Conservation (phyloP, 2,329 filamentous ascomycete species). For the Alternaria infectoria region DNA sequence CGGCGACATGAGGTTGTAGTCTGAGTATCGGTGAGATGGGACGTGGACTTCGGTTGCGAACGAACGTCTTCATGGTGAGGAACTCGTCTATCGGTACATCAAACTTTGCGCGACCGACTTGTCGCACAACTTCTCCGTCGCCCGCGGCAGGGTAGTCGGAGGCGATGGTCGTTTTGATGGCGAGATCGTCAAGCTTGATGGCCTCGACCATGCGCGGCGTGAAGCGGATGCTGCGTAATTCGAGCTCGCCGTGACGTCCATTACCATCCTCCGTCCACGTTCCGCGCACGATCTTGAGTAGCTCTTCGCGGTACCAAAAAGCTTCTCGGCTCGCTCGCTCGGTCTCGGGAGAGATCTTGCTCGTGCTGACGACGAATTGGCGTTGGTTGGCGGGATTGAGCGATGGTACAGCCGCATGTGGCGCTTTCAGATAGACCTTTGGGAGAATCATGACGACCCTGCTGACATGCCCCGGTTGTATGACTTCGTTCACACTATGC, state of each 20-base stretch:
- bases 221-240: conserved; percentile 77
- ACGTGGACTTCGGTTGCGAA: conserved; percentile 74
- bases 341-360: conserved; percentile 77
- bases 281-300: conserved; percentile 74
- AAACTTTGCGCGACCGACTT: conserved; percentile 56
- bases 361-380: conserved; percentile 89
- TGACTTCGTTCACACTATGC: conserved; percentile 49
- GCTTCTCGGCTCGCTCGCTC: conserved; percentile 80
- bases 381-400: conserved; percentile 81
- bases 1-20: conserved; percentile 76
- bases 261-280: conserved; percentile 69
- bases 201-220: conserved; percentile 81
- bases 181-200: conserved; percentile 78
- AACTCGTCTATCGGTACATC: conserved; percentile 65
- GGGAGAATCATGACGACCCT: conserved; percentile 78
- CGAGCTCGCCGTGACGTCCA: conserved; percentile 69
- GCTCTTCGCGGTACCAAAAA: conserved; percentile 88
- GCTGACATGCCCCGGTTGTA: conserved; percentile 68
- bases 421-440: conserved; percentile 76
- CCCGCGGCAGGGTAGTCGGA: conserved; percentile 19
- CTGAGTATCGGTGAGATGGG: conserved; percentile 76
- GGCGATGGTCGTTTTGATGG: conserved; percentile 61
- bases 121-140: conserved; percentile 28
- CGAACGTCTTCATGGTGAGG: conserved; percentile 69
- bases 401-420: conserved; percentile 77